Percentiles rank a stretch among this genome's conserved stretches.
Evolutionary conservation across 805 yeast species (phyloP).

Genomic region (Lipomyces oligophaga): DNA sequence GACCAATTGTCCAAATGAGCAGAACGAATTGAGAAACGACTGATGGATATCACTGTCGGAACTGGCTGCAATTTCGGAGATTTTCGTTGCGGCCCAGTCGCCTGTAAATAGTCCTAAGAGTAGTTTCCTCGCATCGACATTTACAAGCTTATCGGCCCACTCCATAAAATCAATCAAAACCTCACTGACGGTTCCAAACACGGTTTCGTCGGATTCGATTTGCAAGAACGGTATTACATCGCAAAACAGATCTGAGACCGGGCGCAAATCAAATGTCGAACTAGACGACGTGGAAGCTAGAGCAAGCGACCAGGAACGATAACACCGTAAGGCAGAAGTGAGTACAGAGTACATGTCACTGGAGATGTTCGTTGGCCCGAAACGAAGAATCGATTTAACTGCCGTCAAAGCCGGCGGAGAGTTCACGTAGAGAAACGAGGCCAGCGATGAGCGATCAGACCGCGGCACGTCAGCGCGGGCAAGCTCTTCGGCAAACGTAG

Average conservation of each 20-base stretch:
- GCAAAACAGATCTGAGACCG: constrained; percentile 7
- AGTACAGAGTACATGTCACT: constrained; percentile 10
- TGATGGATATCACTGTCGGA: constrained; percentile 35
- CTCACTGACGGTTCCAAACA: constrained; percentile 16
- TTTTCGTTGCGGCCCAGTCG: constrained; percentile 18
- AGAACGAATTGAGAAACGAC: constrained; percentile 18
- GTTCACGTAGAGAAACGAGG: constrained; percentile 1
- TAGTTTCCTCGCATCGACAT: constrained; percentile 1
- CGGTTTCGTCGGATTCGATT: constrained; percentile 13
- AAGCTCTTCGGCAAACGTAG: constrained; percentile 24
- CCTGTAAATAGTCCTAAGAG: constrained; percentile 14
- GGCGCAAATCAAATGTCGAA: too few species aligned
- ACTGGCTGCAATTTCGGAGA: constrained; percentile 38
- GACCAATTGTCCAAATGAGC: constrained; percentile 22
- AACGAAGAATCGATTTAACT: constrained; percentile 5
- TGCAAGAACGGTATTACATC: constrained; percentile 5
- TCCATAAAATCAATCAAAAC: constrained; percentile 23
- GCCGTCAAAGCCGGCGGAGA: constrained; percentile 7
- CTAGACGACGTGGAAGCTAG: background rate
- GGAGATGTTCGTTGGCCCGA: constrained; percentile 2
- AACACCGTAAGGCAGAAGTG: constrained; percentile 10
- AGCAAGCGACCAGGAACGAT: constrained; percentile 21
- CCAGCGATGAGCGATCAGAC: constrained; percentile 3
- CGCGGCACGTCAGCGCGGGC: constrained; percentile 21
- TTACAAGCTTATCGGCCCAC: constrained; percentile 17